phyloP scores from a whole-genome alignment of 2,329 filamentous ascomycete genomes.

The Penicillium glabrum region DNA sequence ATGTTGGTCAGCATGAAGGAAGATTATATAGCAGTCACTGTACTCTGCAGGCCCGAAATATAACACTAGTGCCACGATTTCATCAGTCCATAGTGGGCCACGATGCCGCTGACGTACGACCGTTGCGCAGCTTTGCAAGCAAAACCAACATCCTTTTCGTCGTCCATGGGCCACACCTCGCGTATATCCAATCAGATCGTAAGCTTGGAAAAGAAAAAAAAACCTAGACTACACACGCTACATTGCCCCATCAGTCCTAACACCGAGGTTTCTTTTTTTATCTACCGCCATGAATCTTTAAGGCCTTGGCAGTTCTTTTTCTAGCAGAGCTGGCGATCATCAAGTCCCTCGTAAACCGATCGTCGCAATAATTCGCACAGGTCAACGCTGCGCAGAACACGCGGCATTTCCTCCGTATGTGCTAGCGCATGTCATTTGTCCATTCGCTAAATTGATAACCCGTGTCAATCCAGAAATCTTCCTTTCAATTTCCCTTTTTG shows the following conservation, averaged over 20 bases:
- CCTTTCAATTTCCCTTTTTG: neutral
- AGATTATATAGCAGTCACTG: neutral
- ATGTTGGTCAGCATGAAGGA: neutral
- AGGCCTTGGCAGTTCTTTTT: neutral
- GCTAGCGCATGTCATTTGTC: neutral
- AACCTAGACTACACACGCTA: neutral
- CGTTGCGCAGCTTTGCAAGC: neutral
- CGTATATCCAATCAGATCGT: neutral
- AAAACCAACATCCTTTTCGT: neutral
- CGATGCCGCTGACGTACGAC: constrained; percentile 1
- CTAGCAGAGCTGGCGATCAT: neutral
- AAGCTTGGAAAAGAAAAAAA: neutral
- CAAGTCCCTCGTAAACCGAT: neutral
- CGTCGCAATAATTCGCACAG: neutral
- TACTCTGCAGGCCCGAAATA: neutral
- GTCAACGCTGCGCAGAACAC: neutral
- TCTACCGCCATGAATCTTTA: neutral
- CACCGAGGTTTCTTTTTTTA: neutral
- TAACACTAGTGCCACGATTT: neutral
- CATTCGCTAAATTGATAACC: neutral
- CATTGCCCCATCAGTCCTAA: neutral
- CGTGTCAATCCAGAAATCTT: neutral
- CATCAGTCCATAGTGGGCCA: constrained; percentile 1
- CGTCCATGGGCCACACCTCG: neutral
- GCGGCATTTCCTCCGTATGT: neutral